These are phyloP conservation scores for Plenodomus lindquistii DNA, from an alignment of 2,329 filamentous ascomycete genomes.

Conservation along the genomic window DNA sequence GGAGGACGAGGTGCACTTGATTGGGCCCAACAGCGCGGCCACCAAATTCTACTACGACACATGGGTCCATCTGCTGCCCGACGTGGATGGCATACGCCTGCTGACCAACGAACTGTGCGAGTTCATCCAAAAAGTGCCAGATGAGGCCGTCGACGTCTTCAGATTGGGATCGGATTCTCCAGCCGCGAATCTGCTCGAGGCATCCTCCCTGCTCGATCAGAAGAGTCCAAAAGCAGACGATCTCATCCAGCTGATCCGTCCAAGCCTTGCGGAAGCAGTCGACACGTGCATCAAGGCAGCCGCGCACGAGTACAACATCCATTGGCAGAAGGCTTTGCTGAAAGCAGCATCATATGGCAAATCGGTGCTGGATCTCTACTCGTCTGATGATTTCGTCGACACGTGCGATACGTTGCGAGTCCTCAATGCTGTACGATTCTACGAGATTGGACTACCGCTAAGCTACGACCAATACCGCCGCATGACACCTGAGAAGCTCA, in stretches of 20 bases:
- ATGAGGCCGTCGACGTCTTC: conserved; percentile 86
- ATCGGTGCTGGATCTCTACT: conserved; percentile 94
- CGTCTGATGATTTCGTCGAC: conserved; percentile 97
- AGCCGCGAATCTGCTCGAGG: conserved; percentile 90
- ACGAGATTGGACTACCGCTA: conserved; percentile 84
- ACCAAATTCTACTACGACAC: conserved; percentile 87
- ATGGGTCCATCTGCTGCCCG: conserved; percentile 84
- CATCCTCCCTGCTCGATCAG: conserved; percentile 85
- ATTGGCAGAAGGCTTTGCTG: conserved; percentile 95
- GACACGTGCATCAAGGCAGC: conserved; percentile 92
- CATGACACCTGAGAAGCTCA: conserved; percentile 85
- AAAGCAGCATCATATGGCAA: conserved; percentile 97
- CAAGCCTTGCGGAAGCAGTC: conserved; percentile 87
- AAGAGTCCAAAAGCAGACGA: conserved; percentile 97
- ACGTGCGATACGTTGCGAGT: conserved; percentile 95
- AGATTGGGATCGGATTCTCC: conserved; percentile 84
- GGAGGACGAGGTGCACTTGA: conserved; percentile 96
- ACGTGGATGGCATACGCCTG: conserved; percentile 85
- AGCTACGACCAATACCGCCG: conserved; percentile 94
- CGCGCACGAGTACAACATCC: conserved; percentile 83
- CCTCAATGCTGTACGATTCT: conserved; percentile 88
- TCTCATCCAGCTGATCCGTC: conserved; percentile 90
- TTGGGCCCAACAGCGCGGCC: conserved; percentile 80
- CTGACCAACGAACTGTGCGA: conserved; percentile 95
- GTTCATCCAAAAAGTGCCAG: conserved; percentile 91